Conservation (phyloP, 2,329 filamentous ascomycete genomes). For the Fonsecaea monophora region DNA sequence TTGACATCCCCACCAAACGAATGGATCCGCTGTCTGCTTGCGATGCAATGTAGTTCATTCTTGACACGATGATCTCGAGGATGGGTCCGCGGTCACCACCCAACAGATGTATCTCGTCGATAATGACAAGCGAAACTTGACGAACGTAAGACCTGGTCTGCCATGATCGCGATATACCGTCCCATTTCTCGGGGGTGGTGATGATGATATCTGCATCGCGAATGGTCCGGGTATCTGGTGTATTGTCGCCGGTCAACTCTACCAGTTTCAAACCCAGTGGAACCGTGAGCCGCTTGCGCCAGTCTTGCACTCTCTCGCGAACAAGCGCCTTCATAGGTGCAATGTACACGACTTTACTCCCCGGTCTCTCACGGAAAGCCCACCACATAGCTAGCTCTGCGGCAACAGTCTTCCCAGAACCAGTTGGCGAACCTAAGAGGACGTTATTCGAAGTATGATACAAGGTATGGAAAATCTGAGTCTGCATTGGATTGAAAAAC, state of each 20-base stretch:
- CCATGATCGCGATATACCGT: constrained; percentile 98
- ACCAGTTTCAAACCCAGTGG: constrained; percentile 90
- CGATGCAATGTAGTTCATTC: constrained; percentile 98
- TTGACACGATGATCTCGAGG: constrained; percentile 89
- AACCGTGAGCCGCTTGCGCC: constrained; percentile 79
- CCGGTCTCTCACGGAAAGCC: constrained; percentile 92
- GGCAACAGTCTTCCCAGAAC: constrained; percentile 96
- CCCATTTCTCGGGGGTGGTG: constrained; percentile 99
- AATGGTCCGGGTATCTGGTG: constrained; percentile 93
- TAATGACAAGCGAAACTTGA: constrained; percentile 94
- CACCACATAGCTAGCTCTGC: constrained; percentile 99
- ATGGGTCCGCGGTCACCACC: constrained; percentile 96
- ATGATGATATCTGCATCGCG: constrained; percentile 96
- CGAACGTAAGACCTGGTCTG: constrained; percentile 96
- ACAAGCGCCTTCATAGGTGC: constrained; percentile 99
- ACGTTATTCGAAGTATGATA: constrained; percentile 94
- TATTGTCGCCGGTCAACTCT: constrained; percentile 96
- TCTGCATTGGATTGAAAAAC: constrained; percentile 99
- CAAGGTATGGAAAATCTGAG: constrained; percentile 94
- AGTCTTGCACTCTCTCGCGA: constrained; percentile 93
- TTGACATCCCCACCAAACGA: constrained; percentile 96
- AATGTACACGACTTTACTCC: constrained; percentile 98
- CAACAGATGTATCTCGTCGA: constrained; percentile 97
- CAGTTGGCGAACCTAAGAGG: constrained; percentile 91
- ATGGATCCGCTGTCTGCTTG: constrained; percentile 92